Percentiles rank a stretch among this genome's conserved stretches.
Conservation (phyloP, 371 early-diverging fungal species). For the Mucor plumbeus region DNA sequence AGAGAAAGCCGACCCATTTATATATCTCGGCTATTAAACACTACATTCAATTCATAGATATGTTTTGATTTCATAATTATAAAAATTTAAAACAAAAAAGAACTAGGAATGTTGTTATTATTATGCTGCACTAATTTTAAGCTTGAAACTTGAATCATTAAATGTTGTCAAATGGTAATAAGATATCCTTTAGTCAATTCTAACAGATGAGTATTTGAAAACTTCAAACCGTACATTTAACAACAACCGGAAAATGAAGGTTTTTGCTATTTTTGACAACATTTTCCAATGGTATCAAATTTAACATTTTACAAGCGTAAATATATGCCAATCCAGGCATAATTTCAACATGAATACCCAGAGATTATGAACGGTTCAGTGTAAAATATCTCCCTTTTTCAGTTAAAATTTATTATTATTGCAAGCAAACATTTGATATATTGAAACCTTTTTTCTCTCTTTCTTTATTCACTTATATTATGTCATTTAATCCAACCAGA, state of each 20-base stretch:
- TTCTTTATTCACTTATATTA: background rate
- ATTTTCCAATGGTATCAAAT: background rate
- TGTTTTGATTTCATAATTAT: background rate
- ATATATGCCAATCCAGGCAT: constrained; percentile 5
- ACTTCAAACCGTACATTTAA: background rate
- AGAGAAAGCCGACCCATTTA: too few relatives aligned
- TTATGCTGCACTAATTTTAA: constrained; percentile 1
- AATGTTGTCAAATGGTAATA: background rate
- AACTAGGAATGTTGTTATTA: constrained; percentile 1
- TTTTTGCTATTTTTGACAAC: background rate
- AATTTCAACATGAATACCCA: constrained; percentile 20
- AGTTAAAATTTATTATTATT: constrained; percentile 3
- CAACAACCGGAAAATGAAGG: background rate
- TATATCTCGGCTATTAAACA: background rate
- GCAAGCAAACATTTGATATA: constrained; percentile 9
- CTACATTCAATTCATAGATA: background rate
- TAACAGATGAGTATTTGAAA: background rate
- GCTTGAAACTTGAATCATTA: background rate
- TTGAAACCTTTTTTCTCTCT: background rate
- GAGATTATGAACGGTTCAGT: constrained; percentile 15
- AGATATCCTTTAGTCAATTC: background rate
- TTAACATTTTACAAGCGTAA: background rate
- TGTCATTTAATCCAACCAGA: constrained; percentile 5
- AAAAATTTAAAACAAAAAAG: background rate
- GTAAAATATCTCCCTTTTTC: constrained; percentile 13